Evolutionary conservation across 371 early-diverging fungal species (phyloP).

Genomic region (Syncephalis fuscata): DNA sequence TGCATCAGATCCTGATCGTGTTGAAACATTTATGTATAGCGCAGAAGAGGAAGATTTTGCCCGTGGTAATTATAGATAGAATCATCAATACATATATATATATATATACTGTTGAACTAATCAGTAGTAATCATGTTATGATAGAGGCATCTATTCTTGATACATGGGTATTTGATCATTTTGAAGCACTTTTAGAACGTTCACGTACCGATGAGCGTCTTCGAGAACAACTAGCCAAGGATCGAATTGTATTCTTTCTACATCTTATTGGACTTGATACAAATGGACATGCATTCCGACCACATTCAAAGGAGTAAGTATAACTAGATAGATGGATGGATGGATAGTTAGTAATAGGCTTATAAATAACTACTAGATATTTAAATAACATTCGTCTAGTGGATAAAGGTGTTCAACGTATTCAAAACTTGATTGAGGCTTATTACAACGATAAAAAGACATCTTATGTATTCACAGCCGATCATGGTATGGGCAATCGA

Average conservation of each 20-base stretch:
- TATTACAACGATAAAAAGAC: constrained; percentile 78
- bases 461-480: constrained; percentile 80
- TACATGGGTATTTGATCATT: constrained; percentile 71
- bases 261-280: constrained; percentile 90
- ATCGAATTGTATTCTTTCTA: constrained; percentile 74
- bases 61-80: constrained; percentile 23
- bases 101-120: background rate
- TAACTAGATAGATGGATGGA: background rate
- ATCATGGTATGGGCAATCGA: constrained; percentile 91
- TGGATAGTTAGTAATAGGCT: too few relatives aligned
- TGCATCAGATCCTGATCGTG: constrained; percentile 51
- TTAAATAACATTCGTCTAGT: constrained; percentile 66
- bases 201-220: constrained; percentile 35
- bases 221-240: constrained; percentile 33
- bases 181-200: constrained; percentile 29
- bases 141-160: constrained; percentile 72
- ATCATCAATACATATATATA: background rate
- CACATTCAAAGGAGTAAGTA: constrained; percentile 60
- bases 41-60: constrained; percentile 81
- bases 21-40: constrained; percentile 82
- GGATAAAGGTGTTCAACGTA: constrained; percentile 50
- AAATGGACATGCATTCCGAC: constrained; percentile 83
- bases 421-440: constrained; percentile 41
- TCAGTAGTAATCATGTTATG: too few relatives aligned
- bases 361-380: constrained; percentile 6